Evolutionary conservation across 345 rosid species (phyloP).

Genomic region (Mangifera indica): DNA sequence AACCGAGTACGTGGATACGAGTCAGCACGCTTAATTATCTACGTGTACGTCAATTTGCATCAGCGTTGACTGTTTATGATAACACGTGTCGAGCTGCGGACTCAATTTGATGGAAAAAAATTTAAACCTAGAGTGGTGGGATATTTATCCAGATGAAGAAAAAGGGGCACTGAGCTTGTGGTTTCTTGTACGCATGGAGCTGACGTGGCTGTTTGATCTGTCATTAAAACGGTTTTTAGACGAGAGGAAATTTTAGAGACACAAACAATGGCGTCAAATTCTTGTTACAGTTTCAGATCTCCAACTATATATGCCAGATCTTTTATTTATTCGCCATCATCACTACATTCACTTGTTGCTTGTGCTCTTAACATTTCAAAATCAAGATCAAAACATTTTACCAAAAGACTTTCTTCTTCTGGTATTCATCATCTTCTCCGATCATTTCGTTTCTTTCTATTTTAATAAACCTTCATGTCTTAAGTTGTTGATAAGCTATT

Average conservation of each 20-base stretch:
- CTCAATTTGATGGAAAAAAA: no score
- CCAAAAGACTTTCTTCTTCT: constrained; percentile 25
- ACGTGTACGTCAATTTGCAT: no score
- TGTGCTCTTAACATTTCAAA: constrained; percentile 15
- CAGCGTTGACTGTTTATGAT: no score
- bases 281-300: constrained; percentile 29
- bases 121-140: no score
- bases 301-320: constrained; percentile 50
- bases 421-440: constrained; percentile 18
- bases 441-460: background rate
- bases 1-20: constrained; percentile 33
- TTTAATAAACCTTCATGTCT: background rate
- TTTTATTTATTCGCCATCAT: constrained; percentile 26
- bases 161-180: background rate
- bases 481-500: constrained; percentile 26
- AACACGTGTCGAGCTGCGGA: no score
- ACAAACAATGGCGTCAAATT: constrained; percentile 42
- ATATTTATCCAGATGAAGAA: background rate
- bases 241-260: constrained; percentile 2
- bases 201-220: constrained; percentile 36
- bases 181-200: constrained; percentile 28
- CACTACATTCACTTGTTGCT: constrained; percentile 3
- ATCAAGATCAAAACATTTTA: background rate
- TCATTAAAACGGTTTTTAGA: background rate
- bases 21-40: constrained; percentile 14